Percentiles rank a stretch among this genome's conserved stretches.
Conservation (phyloP, 2,329 filamentous ascomycete genomes). For the Ophiostoma ips region DNA sequence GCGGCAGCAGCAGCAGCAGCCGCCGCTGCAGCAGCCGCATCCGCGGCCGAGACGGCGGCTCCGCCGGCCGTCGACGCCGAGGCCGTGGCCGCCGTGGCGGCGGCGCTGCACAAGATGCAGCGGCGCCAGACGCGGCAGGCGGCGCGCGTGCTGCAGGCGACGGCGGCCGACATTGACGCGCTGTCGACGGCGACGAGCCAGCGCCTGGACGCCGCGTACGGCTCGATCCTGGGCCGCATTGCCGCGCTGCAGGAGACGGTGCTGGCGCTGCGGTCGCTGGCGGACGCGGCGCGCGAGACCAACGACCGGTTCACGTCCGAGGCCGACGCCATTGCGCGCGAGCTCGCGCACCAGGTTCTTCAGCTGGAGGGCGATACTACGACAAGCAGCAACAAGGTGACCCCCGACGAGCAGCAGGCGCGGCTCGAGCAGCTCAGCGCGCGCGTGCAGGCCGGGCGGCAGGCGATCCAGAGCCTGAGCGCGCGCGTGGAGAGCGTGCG, state of each 20-base stretch:
- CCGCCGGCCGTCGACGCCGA: not conserved
- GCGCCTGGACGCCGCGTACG: slow-evolving; percentile 61
- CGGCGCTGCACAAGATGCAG: slow-evolving; percentile 10
- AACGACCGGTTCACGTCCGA: slow-evolving; percentile 46
- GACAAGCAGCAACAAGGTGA: slow-evolving; percentile 30
- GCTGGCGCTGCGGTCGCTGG: slow-evolving; percentile 51
- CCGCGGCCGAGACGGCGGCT: not conserved
- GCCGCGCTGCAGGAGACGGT: slow-evolving; percentile 51
- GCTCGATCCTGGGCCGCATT: slow-evolving; percentile 56
- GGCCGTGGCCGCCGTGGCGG: slow-evolving; percentile 10
- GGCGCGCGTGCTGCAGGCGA: slow-evolving; percentile 6
- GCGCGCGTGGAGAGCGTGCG: slow-evolving; percentile 50
- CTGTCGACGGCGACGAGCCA: slow-evolving; percentile 45
- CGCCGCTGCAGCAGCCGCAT: too few relatives aligned
- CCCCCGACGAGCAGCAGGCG: slow-evolving; percentile 50
- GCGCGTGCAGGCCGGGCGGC: slow-evolving; percentile 45
- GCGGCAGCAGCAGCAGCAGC: too few relatives aligned
- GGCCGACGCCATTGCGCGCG: slow-evolving; percentile 41
- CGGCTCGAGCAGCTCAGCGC: slow-evolving; percentile 47
- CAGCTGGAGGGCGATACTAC: not conserved
- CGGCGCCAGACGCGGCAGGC: slow-evolving; percentile 8
- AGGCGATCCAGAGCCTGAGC: slow-evolving; percentile 45
- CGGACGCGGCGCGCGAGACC: slow-evolving; percentile 43
- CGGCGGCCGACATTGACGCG: slow-evolving; percentile 7
- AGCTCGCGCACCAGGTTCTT: slow-evolving; percentile 44